Evolutionary conservation across 2,329 filamentous ascomycete genomes (phyloP).

Genomic region (Helminthosporium solani): DNA sequence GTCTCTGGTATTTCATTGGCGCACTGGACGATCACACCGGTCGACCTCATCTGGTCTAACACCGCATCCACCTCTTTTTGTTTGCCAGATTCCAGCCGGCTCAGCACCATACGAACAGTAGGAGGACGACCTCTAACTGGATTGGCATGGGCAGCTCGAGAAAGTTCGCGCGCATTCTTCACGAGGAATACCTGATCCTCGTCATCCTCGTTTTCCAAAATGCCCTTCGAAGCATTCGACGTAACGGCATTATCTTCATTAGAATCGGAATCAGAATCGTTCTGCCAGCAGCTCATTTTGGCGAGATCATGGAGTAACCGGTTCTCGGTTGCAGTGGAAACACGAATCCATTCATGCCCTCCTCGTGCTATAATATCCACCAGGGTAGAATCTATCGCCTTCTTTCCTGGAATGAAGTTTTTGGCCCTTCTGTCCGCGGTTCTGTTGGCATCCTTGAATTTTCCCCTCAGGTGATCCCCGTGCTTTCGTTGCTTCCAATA

Average conservation of each 20-base stretch:
- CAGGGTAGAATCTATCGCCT: conserved; percentile 53
- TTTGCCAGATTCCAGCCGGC: conserved; percentile 56
- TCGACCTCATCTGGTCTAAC: conserved; percentile 56
- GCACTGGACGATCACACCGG: conserved; percentile 45
- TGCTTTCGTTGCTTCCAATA: conserved; percentile 35
- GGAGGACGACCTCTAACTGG: conserved; percentile 62
- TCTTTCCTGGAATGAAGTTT: conserved; percentile 38
- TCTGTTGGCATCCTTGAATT: conserved; percentile 27
- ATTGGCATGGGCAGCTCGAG: conserved; percentile 57
- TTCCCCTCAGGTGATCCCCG: conserved; percentile 13
- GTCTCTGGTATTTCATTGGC: conserved; percentile 24
- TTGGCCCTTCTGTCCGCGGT: conserved; percentile 46
- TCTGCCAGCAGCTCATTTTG: conserved; percentile 64
- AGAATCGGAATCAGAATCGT: conserved; percentile 49
- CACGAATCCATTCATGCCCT: conserved; percentile 67
- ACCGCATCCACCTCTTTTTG: conserved; percentile 58
- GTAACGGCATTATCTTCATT: conserved; percentile 25
- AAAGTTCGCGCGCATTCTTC: conserved; percentile 60
- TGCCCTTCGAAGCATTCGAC: conserved; percentile 13
- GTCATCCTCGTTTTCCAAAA: conserved; percentile 50
- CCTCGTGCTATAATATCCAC: conserved; percentile 66
- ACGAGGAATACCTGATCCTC: conserved; percentile 58
- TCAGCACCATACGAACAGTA: conserved; percentile 60
- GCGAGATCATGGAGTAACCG: conserved; percentile 67
- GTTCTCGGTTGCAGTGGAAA: conserved; percentile 65